Evolutionary conservation across 2,329 filamentous ascomycete genomes (phyloP).

Genomic region (Colletotrichum lentis): DNA sequence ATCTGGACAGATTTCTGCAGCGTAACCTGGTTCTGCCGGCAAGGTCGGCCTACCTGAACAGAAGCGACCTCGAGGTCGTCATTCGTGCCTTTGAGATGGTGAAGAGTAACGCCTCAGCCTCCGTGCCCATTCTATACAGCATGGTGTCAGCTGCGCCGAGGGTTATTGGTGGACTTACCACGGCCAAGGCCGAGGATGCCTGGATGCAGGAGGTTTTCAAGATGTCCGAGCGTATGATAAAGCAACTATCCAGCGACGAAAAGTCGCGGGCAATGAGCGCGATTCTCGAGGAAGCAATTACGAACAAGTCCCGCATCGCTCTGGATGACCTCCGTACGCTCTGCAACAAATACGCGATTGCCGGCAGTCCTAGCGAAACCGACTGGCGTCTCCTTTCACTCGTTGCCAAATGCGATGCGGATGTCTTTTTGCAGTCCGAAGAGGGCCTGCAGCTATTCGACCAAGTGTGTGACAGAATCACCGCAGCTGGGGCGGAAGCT

Average conservation of each 20-base stretch:
- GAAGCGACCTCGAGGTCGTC: conserved; percentile 53
- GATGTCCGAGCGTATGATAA: conserved; percentile 43
- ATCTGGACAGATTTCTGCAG: conserved; percentile 59
- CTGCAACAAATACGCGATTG: conserved; percentile 54
- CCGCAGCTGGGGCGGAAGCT: conserved; percentile 30
- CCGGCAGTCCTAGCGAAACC: conserved; percentile 41
- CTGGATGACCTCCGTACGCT: conserved; percentile 52
- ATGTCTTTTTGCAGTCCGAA: conserved; percentile 53
- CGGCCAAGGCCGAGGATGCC: conserved; percentile 48
- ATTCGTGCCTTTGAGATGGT: conserved; percentile 53
- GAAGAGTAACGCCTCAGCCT: conserved; percentile 46
- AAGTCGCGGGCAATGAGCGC: conserved; percentile 43
- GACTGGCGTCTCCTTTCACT: conserved; percentile 56
- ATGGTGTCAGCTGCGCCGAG: conserved; percentile 48
- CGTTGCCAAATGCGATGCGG: conserved; percentile 56
- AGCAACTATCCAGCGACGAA: conserved; percentile 37
- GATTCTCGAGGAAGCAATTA: conserved; percentile 47
- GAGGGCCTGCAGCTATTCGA: conserved; percentile 52
- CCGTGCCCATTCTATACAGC: conserved; percentile 56
- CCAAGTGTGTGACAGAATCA: conserved; percentile 50
- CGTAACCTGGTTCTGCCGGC: conserved; percentile 62
- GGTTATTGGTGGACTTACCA: conserved; percentile 48
- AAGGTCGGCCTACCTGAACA: conserved; percentile 56
- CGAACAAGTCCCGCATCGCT: conserved; percentile 47
- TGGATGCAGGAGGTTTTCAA: conserved; percentile 53